Evolutionary conservation across 768 basidiomycete species (phyloP), one percentile per base, ranked within the genome.

Genomic region (Termitomyces sp.): DNA sequence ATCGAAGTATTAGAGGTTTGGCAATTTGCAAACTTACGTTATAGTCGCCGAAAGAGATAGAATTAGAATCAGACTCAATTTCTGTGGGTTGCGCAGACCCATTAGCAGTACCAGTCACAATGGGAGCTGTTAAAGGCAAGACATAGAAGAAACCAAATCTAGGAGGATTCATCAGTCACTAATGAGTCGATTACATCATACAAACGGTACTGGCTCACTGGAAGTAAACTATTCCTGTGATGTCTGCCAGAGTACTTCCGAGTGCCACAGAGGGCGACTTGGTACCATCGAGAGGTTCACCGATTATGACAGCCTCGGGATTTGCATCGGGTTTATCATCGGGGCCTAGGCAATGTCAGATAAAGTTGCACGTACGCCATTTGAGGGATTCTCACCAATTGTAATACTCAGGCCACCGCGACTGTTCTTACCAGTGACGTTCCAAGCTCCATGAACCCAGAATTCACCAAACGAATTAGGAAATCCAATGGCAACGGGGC

Each of bases 401-500:
- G 74, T 80, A 18, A 85, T 70, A 7, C 76, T 80, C 28, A 85
- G 64, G 1, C 84, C 84, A 14, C 84, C 84, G 28, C 82, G 78
- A 30, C 65, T 62, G 61, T 85, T 87, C 64, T 77, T 72, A 3
- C 83, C 83, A 9, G 79, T 79, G 4, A 79, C 77, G 2, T 75
- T 72, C 83, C 83, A 85, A 56, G 77, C 73, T 38, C 83, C 83
- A 53, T 79, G 72, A 0, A 81, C 80, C 84, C 84, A 86, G 53
- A 85, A 75, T 54, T 84, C 81, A 7, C 79, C 79, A 62, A 76
- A 84, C 30, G 64, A 70, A 61, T 83, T 84, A 32, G 75, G 75
- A 64, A 84, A 85, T 57, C 76, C 71, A 6, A 79, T 63, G 4
- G 80, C 75, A 6, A 72, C 67, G 2, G 85, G 83, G 4, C 68